Base-by-base conservation (phyloP, 1,284 basidiomycete genomes). In the Albatrellus sp. region DNA sequence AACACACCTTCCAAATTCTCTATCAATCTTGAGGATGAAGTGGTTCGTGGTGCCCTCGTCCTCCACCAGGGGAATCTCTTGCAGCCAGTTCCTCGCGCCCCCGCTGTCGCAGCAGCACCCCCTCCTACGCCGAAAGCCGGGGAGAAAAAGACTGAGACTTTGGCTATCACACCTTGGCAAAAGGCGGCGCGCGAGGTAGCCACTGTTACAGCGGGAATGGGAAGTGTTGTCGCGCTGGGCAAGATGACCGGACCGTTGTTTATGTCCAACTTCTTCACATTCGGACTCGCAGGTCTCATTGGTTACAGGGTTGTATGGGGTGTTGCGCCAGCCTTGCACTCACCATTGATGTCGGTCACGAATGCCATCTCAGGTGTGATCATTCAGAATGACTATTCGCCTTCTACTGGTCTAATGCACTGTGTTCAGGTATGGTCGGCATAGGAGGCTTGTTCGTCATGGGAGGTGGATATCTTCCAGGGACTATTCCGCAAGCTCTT, bases 301-400 rank as follows among this genome's bases (percentile, higher is more conserved):
- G 87, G 87, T 14, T 90, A 90, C 59, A 78, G 85, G 50, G 86
- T 89, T 1, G 80, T 90, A 10, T 90, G 88, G 88, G 84, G 82
- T 51, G 87, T 90, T 38, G 74, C 81, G 17, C 87, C 88, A 24
- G 87, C 87, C 10, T 61, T 90, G 46, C 87, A 90, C 59, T 89
- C 80, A 19, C 85, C 82, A 14, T 64, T 85, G 46, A 88, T 88
- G 84, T 83, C 80, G n/a, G 84, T 88, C 8, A 88, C 84, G 6
- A 87, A 87, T 53, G 83, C 82, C 0, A 84, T 86, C 42, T 86
- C 82, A 14, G 82, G 82, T 63, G 35, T 40, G 54, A 47, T 11
- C 32, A 35, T 20, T 28, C 31, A 33, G 17, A 7, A 34, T n/a
- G 36, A 29, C 5, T 30, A 8, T 33, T 19, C 17, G 11, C 7